phyloP scores from a whole-genome alignment of 139 green algal genomes.

The Astrephomene gubernaculifera region DNA sequence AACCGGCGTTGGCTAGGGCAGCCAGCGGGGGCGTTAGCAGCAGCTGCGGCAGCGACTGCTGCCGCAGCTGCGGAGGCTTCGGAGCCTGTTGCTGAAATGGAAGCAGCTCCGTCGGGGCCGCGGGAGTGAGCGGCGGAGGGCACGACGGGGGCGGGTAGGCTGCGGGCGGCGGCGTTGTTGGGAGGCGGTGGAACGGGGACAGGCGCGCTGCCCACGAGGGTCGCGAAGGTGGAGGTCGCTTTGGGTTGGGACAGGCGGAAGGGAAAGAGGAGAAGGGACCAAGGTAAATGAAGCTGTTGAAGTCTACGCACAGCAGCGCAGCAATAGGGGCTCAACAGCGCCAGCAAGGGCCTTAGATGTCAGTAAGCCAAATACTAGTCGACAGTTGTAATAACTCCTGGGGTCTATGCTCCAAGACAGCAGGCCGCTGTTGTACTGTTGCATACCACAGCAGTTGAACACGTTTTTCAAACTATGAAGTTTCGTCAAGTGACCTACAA shows the following conservation, averaged over 20 bases:
- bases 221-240: neutral
- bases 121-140: too few relatives aligned
- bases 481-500: neutral
- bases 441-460: neutral
- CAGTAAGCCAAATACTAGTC: too few relatives aligned
- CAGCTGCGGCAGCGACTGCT: too few relatives aligned
- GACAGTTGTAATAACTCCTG: too few relatives aligned
- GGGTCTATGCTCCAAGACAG: neutral
- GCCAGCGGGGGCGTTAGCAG: too few relatives aligned
- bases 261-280: neutral
- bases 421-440: neutral
- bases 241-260: neutral
- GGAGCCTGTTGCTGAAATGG: too few relatives aligned
- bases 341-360: too few relatives aligned
- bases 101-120: too few relatives aligned
- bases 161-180: neutral
- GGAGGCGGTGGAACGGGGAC: too few relatives aligned
- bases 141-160: neutral
- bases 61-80: too few relatives aligned
- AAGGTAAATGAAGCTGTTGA: neutral
- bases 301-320: neutral
- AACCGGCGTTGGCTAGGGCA: too few relatives aligned
- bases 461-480: neutral
- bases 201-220: neutral
- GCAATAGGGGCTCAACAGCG: neutral